Conservation (phyloP, 108 stramenopile genomes). For the Phaeodactylum tricornutum region DNA sequence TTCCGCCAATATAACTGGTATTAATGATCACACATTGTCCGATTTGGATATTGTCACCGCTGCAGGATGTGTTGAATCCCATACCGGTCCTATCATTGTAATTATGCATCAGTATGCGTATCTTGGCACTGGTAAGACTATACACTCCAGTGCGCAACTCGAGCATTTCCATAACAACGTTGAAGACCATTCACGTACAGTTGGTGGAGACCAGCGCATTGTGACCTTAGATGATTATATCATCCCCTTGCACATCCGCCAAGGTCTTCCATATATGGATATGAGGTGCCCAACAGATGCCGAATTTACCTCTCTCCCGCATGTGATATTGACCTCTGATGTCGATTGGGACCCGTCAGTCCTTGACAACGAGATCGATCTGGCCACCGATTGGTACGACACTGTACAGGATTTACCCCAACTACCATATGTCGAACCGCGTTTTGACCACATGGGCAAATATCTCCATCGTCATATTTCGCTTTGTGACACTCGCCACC, state of each 20-base stretch:
- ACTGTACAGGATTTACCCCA: too few species aligned
- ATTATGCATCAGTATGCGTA: constrained; percentile 27
- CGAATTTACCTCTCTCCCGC: constrained; percentile 17
- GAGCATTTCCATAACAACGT: constrained; percentile 3
- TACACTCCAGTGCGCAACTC: constrained; percentile 17
- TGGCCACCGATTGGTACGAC: not conserved
- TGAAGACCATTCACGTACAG: not conserved
- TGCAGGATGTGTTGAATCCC: constrained; percentile 7
- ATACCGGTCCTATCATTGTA: constrained; percentile 9
- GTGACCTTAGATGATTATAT: constrained; percentile 19
- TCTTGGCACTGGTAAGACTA: constrained; percentile 6
- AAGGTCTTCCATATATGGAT: constrained; percentile 12
- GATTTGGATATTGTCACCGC: constrained; percentile 8
- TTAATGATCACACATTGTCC: constrained; percentile 16
- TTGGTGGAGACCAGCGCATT: constrained; percentile 21
- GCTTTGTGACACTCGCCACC: too few species aligned
- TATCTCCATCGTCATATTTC: too few species aligned
- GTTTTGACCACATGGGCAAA: too few species aligned
- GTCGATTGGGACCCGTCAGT: constrained; percentile 19
- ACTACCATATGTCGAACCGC: too few species aligned
- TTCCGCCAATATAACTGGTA: constrained; percentile 12
- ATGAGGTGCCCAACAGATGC: constrained; percentile 16
- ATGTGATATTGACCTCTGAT: constrained; percentile 21
- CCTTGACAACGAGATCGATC: constrained; percentile 4
- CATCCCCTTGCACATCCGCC: constrained; percentile 9